Conservation (phyloP, 495 filamentous ascomycete genomes). For the Bacidia rubella region DNA sequence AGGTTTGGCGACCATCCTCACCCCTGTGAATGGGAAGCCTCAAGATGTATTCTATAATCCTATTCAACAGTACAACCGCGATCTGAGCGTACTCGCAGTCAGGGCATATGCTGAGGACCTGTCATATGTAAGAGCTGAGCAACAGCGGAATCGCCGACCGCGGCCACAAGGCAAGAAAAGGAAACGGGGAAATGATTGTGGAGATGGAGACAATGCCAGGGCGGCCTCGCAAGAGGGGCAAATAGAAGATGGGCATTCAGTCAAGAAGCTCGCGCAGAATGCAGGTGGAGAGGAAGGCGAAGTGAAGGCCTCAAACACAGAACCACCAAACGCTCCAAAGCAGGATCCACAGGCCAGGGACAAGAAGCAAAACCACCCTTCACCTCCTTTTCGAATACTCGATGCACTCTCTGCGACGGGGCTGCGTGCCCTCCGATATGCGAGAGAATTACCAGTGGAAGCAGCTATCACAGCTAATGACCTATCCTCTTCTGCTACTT, state of each 20-base stretch:
- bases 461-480: slow-evolving; percentile 85
- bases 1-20: slow-evolving; percentile 52
- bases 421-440: slow-evolving; percentile 81
- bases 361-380: background rate
- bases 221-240: background rate
- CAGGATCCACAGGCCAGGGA: too few relatives aligned
- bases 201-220: slow-evolving; percentile 6
- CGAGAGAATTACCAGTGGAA: slow-evolving; percentile 71
- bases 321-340: background rate
- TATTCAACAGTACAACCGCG: slow-evolving; percentile 96
- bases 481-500: slow-evolving; percentile 59
- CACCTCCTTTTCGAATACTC: slow-evolving; percentile 56
- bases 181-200: slow-evolving; percentile 11
- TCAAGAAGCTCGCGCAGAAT: background rate
- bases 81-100: slow-evolving; percentile 84
- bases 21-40: slow-evolving; percentile 36
- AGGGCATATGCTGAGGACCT: slow-evolving; percentile 65
- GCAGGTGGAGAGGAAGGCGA: background rate
- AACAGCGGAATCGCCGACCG: slow-evolving; percentile 20
- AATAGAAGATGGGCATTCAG: background rate
- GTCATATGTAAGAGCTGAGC: slow-evolving; percentile 23
- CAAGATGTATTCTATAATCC: slow-evolving; percentile 97
- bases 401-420: slow-evolving; percentile 94
- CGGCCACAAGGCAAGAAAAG: slow-evolving; percentile 17
- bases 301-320: background rate